Evolutionary conservation across 768 basidiomycete species (phyloP).

Genomic region (Candolleomyces eurysporus): DNA sequence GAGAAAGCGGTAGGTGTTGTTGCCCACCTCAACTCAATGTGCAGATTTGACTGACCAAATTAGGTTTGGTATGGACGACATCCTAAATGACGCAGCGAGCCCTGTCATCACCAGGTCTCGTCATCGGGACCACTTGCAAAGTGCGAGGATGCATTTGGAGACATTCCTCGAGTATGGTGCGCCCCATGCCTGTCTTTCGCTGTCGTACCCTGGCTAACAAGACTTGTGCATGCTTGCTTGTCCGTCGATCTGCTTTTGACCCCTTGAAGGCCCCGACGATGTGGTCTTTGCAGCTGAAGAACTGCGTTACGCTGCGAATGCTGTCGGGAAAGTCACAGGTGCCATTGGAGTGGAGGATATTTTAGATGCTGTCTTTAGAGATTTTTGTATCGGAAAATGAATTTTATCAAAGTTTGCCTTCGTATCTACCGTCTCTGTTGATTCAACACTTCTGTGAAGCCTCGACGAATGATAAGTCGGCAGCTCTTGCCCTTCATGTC

Average conservation of each 20-base stretch:
- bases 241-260: no score
- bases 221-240: neutral
- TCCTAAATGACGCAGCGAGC: slow-evolving; percentile 5
- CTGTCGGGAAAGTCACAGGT: slow-evolving; percentile 85
- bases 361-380: slow-evolving; percentile 75
- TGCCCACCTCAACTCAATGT: neutral
- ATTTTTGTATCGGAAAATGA: slow-evolving; percentile 89
- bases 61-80: slow-evolving; percentile 7
- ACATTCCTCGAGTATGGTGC: slow-evolving; percentile 48
- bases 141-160: slow-evolving; percentile 57
- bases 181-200: neutral
- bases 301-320: slow-evolving; percentile 78
- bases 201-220: neutral
- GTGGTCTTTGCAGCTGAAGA: slow-evolving; percentile 85
- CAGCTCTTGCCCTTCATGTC: no score
- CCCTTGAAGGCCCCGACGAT: slow-evolving; percentile 52
- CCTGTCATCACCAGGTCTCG: slow-evolving; percentile 79
- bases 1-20: slow-evolving; percentile 41
- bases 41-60: no score
- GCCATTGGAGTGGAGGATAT: slow-evolving; percentile 80
- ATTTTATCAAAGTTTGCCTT: no score
- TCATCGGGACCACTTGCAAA: slow-evolving; percentile 75
- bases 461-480: no score
- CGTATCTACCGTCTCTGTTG: no score
- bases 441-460: no score